Conservation (phyloP, 2,329 filamentous ascomycete species). For the Fusarium tricinctum region DNA sequence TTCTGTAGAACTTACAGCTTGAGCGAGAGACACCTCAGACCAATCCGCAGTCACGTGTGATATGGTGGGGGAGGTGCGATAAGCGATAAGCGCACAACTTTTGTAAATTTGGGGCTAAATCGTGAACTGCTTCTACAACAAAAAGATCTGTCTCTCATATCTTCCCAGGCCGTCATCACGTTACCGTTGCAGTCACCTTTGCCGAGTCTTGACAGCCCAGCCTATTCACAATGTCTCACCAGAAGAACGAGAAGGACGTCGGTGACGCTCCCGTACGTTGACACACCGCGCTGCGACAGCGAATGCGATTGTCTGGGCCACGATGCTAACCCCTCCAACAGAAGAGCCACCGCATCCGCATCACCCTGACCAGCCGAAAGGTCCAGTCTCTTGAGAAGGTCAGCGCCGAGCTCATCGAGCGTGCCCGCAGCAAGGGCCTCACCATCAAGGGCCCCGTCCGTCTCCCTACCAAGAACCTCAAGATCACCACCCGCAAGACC, state of each 20-base stretch:
- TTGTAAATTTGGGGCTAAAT: slow-evolving; percentile 39
- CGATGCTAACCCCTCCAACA: slow-evolving; percentile 53
- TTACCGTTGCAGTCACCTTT: slow-evolving; percentile 75
- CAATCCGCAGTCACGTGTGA: slow-evolving; percentile 13
- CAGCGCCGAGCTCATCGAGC: slow-evolving; percentile 97
- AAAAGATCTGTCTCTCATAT: slow-evolving; percentile 42
- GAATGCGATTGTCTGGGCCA: slow-evolving; percentile 7
- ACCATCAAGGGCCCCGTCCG: slow-evolving; percentile 98
- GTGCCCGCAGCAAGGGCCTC: slow-evolving; percentile 98
- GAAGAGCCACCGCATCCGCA: slow-evolving; percentile 98
- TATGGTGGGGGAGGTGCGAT: slow-evolving; percentile 1
- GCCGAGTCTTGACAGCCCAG: slow-evolving; percentile 83
- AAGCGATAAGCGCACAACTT: slow-evolving; percentile 45
- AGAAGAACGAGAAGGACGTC: slow-evolving; percentile 95
- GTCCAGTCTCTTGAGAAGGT: slow-evolving; percentile 97
- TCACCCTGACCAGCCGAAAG: slow-evolving; percentile 96
- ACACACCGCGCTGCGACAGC: neutral
- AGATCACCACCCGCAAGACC: slow-evolving; percentile 98
- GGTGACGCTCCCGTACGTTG: slow-evolving; percentile 84
- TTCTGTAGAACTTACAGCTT: neutral
- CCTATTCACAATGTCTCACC: slow-evolving; percentile 83
- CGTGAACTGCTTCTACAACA: slow-evolving; percentile 31
- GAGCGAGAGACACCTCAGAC: neutral
- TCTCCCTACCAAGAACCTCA: slow-evolving; percentile 95
- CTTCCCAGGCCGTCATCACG: slow-evolving; percentile 75